Evolutionary conservation across 2,329 filamentous ascomycete species (phyloP).

Genomic region (Nemania serpens): DNA sequence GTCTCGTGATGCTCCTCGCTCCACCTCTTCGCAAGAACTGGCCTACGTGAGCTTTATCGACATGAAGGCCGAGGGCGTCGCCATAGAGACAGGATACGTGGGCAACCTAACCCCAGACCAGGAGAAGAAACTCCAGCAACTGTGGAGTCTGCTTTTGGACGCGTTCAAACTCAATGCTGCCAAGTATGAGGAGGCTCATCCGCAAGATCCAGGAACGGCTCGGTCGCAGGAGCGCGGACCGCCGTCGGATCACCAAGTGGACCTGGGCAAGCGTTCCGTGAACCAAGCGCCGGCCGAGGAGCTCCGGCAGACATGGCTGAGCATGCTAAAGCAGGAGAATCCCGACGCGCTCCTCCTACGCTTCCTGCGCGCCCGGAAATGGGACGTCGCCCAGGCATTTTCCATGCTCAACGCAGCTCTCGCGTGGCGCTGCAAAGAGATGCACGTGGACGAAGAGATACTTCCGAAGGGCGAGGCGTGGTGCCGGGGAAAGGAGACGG

Average conservation of each 20-base stretch:
- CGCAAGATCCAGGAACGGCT: slow-evolving; percentile 14
- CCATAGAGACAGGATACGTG: slow-evolving; percentile 40
- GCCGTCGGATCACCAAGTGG: slow-evolving; percentile 21
- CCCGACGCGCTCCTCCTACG: slow-evolving; percentile 80
- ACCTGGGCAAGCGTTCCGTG: slow-evolving; percentile 13
- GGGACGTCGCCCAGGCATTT: slow-evolving; percentile 88
- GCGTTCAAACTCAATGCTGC: slow-evolving; percentile 60
- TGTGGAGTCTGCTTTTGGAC: slow-evolving; percentile 76
- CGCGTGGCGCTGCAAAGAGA: slow-evolving; percentile 80
- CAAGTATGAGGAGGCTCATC: slow-evolving; percentile 4
- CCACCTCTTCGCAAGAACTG: not conserved
- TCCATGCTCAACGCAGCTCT: slow-evolving; percentile 91
- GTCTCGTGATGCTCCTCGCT: slow-evolving; percentile 1
- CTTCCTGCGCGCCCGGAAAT: slow-evolving; percentile 83
- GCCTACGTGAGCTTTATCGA: not conserved
- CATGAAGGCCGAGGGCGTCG: slow-evolving; percentile 7
- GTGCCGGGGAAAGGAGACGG: slow-evolving; percentile 47
- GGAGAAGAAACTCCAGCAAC: slow-evolving; percentile 79
- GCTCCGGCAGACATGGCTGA: slow-evolving; percentile 82
- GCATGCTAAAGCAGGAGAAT: slow-evolving; percentile 85
- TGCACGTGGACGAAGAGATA: slow-evolving; percentile 88
- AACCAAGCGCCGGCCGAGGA: not conserved
- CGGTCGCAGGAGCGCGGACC: not conserved
- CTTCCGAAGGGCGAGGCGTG: slow-evolving; percentile 74
- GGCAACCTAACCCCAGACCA: slow-evolving; percentile 84